Evolutionary conservation across 106 monocot genomes (phyloP).

Genomic region (Dendrobium huoshanense): DNA sequence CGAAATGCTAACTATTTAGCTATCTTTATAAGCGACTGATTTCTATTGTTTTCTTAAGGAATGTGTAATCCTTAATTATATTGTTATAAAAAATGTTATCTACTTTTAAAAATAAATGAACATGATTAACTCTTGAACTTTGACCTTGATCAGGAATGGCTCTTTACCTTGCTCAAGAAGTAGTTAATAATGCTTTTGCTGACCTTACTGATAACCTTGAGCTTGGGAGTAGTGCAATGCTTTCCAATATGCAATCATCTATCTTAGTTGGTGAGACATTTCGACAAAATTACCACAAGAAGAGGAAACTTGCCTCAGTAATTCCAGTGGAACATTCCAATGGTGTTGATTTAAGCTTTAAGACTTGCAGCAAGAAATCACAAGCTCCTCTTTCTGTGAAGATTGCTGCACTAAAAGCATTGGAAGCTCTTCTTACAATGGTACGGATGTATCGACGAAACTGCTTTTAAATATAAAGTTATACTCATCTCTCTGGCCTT

Average conservation of each 20-base stretch:
- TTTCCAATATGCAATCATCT: conserved; percentile 11
- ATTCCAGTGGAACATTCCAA: conserved; percentile 18
- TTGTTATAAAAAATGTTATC: neutral
- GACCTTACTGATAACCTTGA: conserved; percentile 39
- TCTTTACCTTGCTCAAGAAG: conserved; percentile 46
- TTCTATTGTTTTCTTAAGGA: no score
- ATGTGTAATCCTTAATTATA: neutral
- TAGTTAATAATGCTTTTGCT: conserved; percentile 52
- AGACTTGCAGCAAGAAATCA: conserved; percentile 11
- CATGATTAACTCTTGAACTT: conserved; percentile 21
- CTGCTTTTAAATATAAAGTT: neutral
- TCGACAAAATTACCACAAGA: conserved; percentile 25
- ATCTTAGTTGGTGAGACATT: conserved; percentile 12
- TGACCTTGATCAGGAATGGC: conserved; percentile 59
- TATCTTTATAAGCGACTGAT: no score
- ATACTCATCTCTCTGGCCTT: neutral
- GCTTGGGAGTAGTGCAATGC: conserved; percentile 5
- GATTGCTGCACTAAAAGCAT: conserved; percentile 63
- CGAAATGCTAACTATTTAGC: no score
- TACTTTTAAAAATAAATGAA: neutral
- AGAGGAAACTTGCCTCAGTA: conserved; percentile 51
- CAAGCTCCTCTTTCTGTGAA: conserved; percentile 48
- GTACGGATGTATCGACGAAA: conserved; percentile 27
- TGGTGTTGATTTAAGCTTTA: conserved; percentile 14
- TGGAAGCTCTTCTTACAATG: conserved; percentile 78